Evolutionary conservation across 371 early-diverging fungal genomes (phyloP).

Genomic region (Chytridium lagenaria): DNA sequence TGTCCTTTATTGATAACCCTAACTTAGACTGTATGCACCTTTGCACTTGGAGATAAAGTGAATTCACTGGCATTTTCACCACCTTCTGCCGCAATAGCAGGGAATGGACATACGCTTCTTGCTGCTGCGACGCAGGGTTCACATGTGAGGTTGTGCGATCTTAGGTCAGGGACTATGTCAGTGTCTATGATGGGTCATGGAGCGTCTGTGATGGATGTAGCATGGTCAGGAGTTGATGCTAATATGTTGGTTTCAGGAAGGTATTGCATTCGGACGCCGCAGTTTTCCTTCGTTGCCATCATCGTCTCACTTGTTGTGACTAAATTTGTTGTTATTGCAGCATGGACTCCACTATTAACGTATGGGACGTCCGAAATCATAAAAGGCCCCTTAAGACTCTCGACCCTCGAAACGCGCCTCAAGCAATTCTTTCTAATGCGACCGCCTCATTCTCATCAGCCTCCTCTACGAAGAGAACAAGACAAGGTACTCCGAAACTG

Average conservation of each 20-base stretch:
- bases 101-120: constrained; percentile 79
- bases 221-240: constrained; percentile 85
- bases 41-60: constrained; percentile 70
- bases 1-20: background rate
- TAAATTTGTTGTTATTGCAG: constrained; percentile 40
- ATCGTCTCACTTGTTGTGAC: too few species aligned
- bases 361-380: constrained; percentile 87
- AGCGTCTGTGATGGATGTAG: constrained; percentile 69
- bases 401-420: constrained; percentile 63
- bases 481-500: too few species aligned
- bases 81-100: constrained; percentile 62
- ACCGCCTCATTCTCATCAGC: too few species aligned
- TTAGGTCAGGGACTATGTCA: constrained; percentile 74
- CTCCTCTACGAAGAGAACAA: too few species aligned
- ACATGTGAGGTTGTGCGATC: constrained; percentile 78
- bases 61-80: constrained; percentile 75
- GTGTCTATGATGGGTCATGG: constrained; percentile 70
- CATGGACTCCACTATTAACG: constrained; percentile 65
- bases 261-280: constrained; percentile 41
- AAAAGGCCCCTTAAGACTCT: constrained; percentile 63
- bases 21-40: constrained; percentile 69
- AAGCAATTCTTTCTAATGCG: background rate
- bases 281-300: background rate
- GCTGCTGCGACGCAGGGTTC: constrained; percentile 71
- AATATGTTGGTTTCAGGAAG: constrained; percentile 82